Evolutionary conservation across 164 flowering plant species (phyloP), one percentile per base, ranked within the genome.

Genomic region (Aristolochia californica): DNA sequence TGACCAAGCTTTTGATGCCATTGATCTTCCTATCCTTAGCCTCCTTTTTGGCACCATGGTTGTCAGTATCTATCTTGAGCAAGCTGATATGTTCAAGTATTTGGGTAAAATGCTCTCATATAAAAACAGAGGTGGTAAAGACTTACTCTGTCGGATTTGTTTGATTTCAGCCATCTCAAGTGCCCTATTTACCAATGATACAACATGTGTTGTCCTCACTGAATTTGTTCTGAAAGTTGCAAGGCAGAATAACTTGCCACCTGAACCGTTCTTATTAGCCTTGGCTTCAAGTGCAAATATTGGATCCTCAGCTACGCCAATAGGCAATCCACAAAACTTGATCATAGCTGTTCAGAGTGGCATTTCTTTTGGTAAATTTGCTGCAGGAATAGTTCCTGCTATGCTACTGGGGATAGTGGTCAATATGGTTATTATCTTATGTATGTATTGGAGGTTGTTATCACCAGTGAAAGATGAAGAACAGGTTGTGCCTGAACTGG

Each of bases 31-130:
- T 13, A 91, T 91, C 43, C 84, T 91, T 22, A 91, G 94, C 1
- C 85, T 91, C 15, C 83, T 91, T 27, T 91, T 91, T 51, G 97
- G 94, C 2, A 91, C 94, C 20, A 91, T 91, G 97, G 88, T 88
- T 12, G 89, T 91, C 20, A 77, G 83, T 60, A 66, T 74, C 18
- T 91, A 85, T 57, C 87, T 91, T 3, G 96, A 91, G 66, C 62
- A 77, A 59, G 97, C 94, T 0, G 94, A 88, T 66, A 76, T 88
- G 89, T 91, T 91, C 75, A 79, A 77, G 53, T 80, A 88, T 71
- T 68, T 91, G 52, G 94, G 94, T 2, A 76, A 73, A 27, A 28
- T 87, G 59, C 81, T 88, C 13, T 71, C 88, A 0, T 91, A 86
- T 85, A 85, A 78, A 50, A 85, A 87, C 66, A 51, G 8, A 23